A percentile compares a stretch with the other conserved stretches of the same genome.
These are phyloP conservation scores for Eucalyptus paniculata DNA, from an alignment of 345 rosid species.

Conservation along the genomic window DNA sequence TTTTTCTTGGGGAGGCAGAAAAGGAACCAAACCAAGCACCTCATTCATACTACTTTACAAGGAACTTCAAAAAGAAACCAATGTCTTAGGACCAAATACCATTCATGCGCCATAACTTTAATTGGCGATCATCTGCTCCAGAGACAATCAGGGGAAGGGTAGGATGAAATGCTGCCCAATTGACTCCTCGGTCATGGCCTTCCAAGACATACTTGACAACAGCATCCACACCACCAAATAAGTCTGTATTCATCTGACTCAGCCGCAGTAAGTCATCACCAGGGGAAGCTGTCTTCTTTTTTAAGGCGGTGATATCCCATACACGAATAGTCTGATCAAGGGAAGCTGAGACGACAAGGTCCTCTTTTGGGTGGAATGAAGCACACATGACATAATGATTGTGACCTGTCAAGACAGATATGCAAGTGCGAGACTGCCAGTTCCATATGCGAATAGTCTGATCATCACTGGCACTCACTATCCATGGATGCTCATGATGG, in stretches of 20 bases:
- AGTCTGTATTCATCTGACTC: constrained; percentile 88
- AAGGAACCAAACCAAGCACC: neutral
- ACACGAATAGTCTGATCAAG: constrained; percentile 95
- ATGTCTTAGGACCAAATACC: constrained; percentile 21
- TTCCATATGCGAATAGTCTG: constrained; percentile 98
- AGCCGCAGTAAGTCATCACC: constrained; percentile 81
- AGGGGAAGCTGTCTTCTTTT: constrained; percentile 83
- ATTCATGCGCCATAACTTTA: constrained; percentile 96
- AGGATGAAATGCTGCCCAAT: constrained; percentile 99
- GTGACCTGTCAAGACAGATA: constrained; percentile 93
- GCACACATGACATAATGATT: constrained; percentile 99
- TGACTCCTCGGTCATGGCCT: constrained; percentile 98
- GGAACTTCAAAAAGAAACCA: neutral
- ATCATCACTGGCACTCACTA: constrained; percentile 97
- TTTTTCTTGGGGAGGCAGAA: neutral
- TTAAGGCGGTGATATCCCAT: constrained; percentile 91
- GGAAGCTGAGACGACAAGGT: constrained; percentile 92
- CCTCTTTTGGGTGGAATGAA: constrained; percentile 91
- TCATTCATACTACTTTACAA: neutral
- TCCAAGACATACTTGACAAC: constrained; percentile 93
- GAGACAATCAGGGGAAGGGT: constrained; percentile 91
- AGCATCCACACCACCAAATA: constrained; percentile 91
- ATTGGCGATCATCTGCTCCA: constrained; percentile 98
- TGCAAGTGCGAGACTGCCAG: constrained; percentile 97
- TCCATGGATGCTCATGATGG: constrained; percentile 97